Conservation (phyloP, 768 basidiomycete species). For the Rhizopogon sp. region DNA sequence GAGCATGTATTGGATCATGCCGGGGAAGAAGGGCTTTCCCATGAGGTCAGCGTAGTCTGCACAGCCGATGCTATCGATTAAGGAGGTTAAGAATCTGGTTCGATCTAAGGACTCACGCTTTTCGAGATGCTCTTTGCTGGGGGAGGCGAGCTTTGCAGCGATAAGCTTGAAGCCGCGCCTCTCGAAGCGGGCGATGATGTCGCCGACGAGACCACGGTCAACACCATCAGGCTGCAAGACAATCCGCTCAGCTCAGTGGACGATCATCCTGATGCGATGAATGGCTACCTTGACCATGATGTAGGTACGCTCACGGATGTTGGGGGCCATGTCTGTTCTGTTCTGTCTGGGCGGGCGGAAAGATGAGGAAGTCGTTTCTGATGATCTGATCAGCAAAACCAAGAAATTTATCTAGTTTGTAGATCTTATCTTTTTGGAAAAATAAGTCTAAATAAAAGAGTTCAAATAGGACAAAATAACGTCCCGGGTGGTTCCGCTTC, state of each 20-base stretch:
- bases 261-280: not conserved
- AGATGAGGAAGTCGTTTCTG: slow-evolving; percentile 2
- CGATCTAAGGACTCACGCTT: slow-evolving; percentile 49
- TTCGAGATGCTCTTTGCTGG: slow-evolving; percentile 83
- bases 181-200: slow-evolving; percentile 96
- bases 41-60: slow-evolving; percentile 95
- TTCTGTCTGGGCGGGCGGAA: slow-evolving; percentile 23
- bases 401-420: slow-evolving; percentile 26
- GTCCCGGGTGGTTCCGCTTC: slow-evolving; percentile 20
- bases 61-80: slow-evolving; percentile 1
- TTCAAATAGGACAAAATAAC: slow-evolving; percentile 42
- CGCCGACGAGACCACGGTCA: slow-evolving; percentile 91
- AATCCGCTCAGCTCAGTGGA: not conserved
- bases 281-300: slow-evolving; percentile 94
- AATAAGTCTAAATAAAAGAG: slow-evolving; percentile 14
- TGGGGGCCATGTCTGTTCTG: slow-evolving; percentile 38
- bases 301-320: slow-evolving; percentile 81
- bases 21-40: slow-evolving; percentile 93
- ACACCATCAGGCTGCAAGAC: slow-evolving; percentile 89
- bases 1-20: slow-evolving; percentile 94
- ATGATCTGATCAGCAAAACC: slow-evolving; percentile 9
- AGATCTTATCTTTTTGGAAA: slow-evolving; percentile 26
- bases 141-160: slow-evolving; percentile 86
- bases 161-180: slow-evolving; percentile 97
- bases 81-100: not conserved